These are phyloP conservation scores for Alternaria sp. DNA, from an alignment of 2,329 filamentous ascomycete species.

Conservation along the genomic window DNA sequence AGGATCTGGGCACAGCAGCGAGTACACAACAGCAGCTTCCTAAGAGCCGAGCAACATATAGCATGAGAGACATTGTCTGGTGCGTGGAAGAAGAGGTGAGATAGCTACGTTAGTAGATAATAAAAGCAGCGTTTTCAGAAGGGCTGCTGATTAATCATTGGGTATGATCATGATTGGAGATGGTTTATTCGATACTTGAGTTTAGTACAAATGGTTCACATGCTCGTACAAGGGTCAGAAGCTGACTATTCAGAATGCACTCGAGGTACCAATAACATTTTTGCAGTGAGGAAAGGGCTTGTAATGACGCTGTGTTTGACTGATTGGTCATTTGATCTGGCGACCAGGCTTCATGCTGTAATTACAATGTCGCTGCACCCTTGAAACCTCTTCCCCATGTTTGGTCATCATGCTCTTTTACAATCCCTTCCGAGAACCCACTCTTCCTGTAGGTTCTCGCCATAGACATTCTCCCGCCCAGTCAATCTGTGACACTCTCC, in stretches of 20 bases:
- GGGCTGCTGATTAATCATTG: background rate
- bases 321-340: background rate
- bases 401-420: background rate
- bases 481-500: background rate
- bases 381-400: background rate
- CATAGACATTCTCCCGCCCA: background rate
- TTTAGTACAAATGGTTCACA: background rate
- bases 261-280: background rate
- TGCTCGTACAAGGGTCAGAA: background rate
- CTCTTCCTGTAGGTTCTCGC: background rate
- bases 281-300: background rate
- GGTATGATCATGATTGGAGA: background rate
- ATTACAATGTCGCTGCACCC: background rate
- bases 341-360: background rate
- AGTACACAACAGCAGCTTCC: background rate
- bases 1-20: background rate
- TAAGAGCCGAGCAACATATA: background rate
- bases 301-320: background rate
- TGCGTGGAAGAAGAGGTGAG: background rate
- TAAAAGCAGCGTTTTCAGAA: background rate
- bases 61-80: background rate
- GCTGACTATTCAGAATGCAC: background rate
- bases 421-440: background rate
- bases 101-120: background rate
- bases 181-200: background rate